Percentiles rank a stretch among this genome's conserved stretches.
These are phyloP conservation scores for Aspergillus piperis DNA, from an alignment of 2,329 filamentous ascomycete species.

Conservation along the genomic window DNA sequence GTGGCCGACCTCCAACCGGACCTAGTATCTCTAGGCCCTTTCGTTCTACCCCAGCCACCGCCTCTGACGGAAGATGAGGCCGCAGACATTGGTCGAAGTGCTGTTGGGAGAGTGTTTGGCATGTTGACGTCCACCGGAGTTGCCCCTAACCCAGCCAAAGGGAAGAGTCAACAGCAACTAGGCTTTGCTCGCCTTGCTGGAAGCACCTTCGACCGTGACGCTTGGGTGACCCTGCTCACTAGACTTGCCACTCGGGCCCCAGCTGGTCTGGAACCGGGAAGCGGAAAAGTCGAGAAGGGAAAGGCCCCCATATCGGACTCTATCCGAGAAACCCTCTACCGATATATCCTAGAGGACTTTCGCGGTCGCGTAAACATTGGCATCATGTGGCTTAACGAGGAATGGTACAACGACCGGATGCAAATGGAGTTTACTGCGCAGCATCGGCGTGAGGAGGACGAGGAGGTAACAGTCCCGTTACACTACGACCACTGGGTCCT, in stretches of 20 bases:
- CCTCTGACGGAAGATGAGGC: slow-evolving; percentile 71
- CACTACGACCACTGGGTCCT: slow-evolving; percentile 80
- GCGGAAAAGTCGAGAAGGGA: slow-evolving; percentile 35
- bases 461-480: slow-evolving; percentile 47
- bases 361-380: slow-evolving; percentile 84
- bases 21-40: slow-evolving; percentile 66
- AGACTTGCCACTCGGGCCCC: slow-evolving; percentile 79
- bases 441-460: slow-evolving; percentile 47
- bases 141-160: slow-evolving; percentile 56
- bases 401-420: slow-evolving; percentile 91
- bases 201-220: slow-evolving; percentile 79
- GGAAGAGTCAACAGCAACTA: slow-evolving; percentile 53
- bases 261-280: slow-evolving; percentile 64
- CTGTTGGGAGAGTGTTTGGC: slow-evolving; percentile 74
- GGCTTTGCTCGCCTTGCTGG: slow-evolving; percentile 85
- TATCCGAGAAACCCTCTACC: slow-evolving; percentile 78
- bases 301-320: slow-evolving; percentile 54
- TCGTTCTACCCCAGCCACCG: slow-evolving; percentile 76
- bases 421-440: slow-evolving; percentile 48
- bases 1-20: slow-evolving; percentile 68
- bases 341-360: slow-evolving; percentile 90
- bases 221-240: slow-evolving; percentile 86
- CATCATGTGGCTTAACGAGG: slow-evolving; percentile 92
- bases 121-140: slow-evolving; percentile 75
- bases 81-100: slow-evolving; percentile 71